Evolutionary conservation across 805 yeast genomes (phyloP), one percentile per base, ranked within the genome.

Genomic region (Henningerozyma blattae): DNA sequence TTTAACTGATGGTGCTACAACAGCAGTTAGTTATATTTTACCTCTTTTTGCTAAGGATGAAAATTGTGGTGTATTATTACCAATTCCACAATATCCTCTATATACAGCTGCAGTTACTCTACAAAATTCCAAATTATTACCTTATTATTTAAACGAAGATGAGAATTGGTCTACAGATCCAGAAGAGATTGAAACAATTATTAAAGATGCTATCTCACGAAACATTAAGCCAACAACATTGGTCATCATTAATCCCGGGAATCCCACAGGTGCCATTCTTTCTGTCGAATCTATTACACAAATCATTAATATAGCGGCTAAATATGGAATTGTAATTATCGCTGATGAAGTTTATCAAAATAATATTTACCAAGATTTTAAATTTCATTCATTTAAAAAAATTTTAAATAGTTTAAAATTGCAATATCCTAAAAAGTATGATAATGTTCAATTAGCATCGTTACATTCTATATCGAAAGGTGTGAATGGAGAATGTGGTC

Each of bases 301-400:
- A 30, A 68, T 91, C 34, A 62, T 91, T 35, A 64, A 69, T 17
- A 69, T 89, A 35, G 94, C 95, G 22, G 93, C 94, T 13, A 77
- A 78, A 52, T 64, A 85, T 45, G 86, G 93, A 19, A 55, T 91
- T 13, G 89, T 86, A 3, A 67, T 91, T 30, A 75, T 91, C 41
- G 96, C 98, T 10, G 99, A 91, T 62, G 99, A 91, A 61, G 99
- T 91, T 17, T 91, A 91, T 62, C 99, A 91, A 61, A 89, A 83
- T 47, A 91, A 91, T 50, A 69, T 91, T 13, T 89, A 79, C 60
- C 62, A 68, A 25, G n/a, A n/a, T n/a, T 39, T 44, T n/a, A 68
- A 83, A 52, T 91, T 91, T 53, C 63, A 71, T 29, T 86, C 96
- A 0, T 75, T 85, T 64, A 85, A 82, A 56, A 77, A 79, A 50